A percentile compares a stretch with the other conserved stretches of the same genome.
phyloP scores from a whole-genome alignment of 2,329 filamentous ascomycete genomes.

The Berkeleyomyces rouxiae region DNA sequence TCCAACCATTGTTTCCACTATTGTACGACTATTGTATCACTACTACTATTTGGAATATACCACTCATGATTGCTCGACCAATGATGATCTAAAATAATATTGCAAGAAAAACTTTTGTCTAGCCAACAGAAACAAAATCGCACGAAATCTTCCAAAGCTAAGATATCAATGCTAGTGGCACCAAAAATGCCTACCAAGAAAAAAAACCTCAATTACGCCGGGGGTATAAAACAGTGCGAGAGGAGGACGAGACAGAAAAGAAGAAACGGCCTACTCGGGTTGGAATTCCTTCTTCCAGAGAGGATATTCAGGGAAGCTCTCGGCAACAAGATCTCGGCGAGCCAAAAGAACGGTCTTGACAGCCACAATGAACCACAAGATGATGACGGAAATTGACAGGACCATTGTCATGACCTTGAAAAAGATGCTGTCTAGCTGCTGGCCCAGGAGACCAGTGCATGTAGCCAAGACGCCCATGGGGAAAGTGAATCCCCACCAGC shows the following conservation, averaged over 20 bases:
- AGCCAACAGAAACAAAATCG: not conserved
- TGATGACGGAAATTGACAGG: slow-evolving; percentile 24
- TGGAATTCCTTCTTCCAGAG: slow-evolving; percentile 14
- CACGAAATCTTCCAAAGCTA: not conserved
- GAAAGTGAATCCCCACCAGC: slow-evolving; percentile 33
- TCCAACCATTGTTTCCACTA: not conserved
- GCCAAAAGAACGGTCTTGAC: slow-evolving; percentile 23
- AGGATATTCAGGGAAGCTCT: slow-evolving; percentile 13
- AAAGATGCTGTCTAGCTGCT: slow-evolving; percentile 27
- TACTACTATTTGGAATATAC: not conserved
- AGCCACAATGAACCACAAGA: slow-evolving; percentile 28
- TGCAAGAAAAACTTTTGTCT: not conserved
- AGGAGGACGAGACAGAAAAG: not conserved
- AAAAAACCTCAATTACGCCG: not conserved
- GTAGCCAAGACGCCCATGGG: slow-evolving; percentile 29
- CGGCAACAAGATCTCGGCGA: slow-evolving; percentile 10
- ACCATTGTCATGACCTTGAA: slow-evolving; percentile 27
- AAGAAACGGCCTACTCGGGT: slow-evolving; percentile 5
- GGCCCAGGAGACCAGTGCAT: slow-evolving; percentile 24
- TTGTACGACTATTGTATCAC: slow-evolving; percentile 10
- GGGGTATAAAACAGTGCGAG: not conserved
- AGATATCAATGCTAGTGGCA: not conserved
- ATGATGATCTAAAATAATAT: not conserved
- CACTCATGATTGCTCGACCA: not conserved
- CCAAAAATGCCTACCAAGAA: not conserved